Evolutionary conservation across 495 filamentous ascomycete genomes (phyloP).

Genomic region (Delitschia confertaspora): DNA sequence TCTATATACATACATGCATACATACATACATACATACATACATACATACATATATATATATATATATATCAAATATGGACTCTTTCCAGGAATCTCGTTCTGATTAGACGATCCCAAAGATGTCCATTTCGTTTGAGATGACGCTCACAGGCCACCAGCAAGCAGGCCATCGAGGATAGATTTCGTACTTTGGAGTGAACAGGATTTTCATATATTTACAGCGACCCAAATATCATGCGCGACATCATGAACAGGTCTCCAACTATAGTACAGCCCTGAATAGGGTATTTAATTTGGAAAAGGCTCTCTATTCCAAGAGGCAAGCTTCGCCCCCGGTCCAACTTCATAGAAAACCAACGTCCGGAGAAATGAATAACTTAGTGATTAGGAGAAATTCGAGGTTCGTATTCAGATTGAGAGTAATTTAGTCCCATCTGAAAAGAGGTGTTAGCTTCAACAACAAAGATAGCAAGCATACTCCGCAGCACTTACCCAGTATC

Average conservation of each 20-base stretch:
- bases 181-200: too few species aligned
- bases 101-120: too few species aligned
- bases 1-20: too few species aligned
- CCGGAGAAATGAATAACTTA: not conserved
- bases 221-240: not conserved
- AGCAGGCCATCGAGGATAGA: too few species aligned
- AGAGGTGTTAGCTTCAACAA: not conserved
- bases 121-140: too few species aligned
- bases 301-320: not conserved
- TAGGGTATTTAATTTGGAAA: constrained; percentile 3
- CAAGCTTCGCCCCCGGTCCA: not conserved
- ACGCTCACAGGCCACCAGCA: too few species aligned
- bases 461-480: not conserved
- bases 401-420: not conserved
- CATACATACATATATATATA: too few species aligned
- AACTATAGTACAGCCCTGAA: constrained; percentile 6
- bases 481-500: constrained; percentile 59
- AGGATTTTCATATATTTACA: constrained; percentile 2
- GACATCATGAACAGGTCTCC: not conserved
- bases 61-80: too few species aligned
- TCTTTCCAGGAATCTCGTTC: too few species aligned
- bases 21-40: too few species aligned
- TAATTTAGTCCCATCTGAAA: constrained; percentile 18
- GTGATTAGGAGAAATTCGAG: not conserved
- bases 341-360: not conserved